Conservation (phyloP, 345 rosid species). For the Cardamine occulta region DNA sequence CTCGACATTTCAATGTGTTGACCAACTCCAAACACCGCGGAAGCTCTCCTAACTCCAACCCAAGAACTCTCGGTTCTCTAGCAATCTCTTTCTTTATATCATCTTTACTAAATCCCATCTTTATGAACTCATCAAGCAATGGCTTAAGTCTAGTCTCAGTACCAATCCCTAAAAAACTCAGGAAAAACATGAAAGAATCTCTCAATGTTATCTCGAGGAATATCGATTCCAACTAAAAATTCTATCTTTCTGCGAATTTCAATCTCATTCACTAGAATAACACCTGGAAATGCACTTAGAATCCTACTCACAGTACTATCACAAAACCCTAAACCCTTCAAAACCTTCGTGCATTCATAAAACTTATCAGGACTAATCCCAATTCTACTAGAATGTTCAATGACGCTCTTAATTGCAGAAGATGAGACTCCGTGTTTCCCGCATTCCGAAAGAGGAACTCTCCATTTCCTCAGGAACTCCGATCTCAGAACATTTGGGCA, state of each 20-base stretch:
- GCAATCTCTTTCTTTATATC: constrained; percentile 59
- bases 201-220: constrained; percentile 50
- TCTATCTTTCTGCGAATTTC: constrained; percentile 56
- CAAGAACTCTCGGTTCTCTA: constrained; percentile 62
- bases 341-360: constrained; percentile 39
- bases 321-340: constrained; percentile 68
- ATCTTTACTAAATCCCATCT: constrained; percentile 59
- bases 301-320: constrained; percentile 53
- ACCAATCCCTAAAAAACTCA: constrained; percentile 51
- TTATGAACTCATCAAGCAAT: constrained; percentile 61
- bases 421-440: constrained; percentile 43
- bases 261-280: constrained; percentile 49
- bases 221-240: constrained; percentile 54
- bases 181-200: constrained; percentile 58
- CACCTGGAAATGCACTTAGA: constrained; percentile 60
- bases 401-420: constrained; percentile 48
- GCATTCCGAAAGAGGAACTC: constrained; percentile 38
- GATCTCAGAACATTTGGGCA: constrained; percentile 72
- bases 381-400: constrained; percentile 58
- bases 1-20: constrained; percentile 65
- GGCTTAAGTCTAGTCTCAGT: constrained; percentile 62
- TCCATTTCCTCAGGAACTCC: constrained; percentile 69
- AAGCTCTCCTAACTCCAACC: constrained; percentile 83
- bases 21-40: constrained; percentile 66
- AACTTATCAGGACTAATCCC: constrained; percentile 56